These are phyloP conservation scores for Anthracocystis walkeri DNA, from an alignment of 1,284 basidiomycete species.

Conservation along the genomic window DNA sequence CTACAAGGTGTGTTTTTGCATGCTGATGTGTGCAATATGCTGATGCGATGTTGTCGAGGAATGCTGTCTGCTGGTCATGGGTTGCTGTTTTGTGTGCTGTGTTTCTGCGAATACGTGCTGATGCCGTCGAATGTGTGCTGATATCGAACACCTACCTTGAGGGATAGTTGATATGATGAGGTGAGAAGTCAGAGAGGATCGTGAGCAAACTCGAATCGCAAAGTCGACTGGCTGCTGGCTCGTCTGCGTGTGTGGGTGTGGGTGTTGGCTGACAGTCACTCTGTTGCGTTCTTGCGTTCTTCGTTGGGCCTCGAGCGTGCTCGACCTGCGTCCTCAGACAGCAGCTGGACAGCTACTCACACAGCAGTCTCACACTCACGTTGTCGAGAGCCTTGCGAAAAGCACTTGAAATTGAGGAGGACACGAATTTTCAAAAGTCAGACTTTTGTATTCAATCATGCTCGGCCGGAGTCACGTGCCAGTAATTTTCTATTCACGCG, in stretches of 20 bases:
- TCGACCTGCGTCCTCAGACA: neutral
- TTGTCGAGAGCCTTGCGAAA: neutral
- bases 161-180: slow-evolving; percentile 55
- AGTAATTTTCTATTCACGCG: too few relatives aligned
- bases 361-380: neutral
- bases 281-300: neutral
- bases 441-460: neutral
- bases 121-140: slow-evolving; percentile 16
- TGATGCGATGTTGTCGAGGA: neutral
- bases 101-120: slow-evolving; percentile 26
- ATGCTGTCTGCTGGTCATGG: slow-evolving; percentile 10
- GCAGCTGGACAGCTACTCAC: neutral
- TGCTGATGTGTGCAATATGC: slow-evolving; percentile 3
- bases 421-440: neutral
- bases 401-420: neutral
- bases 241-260: neutral
- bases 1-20: neutral
- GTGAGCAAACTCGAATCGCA: slow-evolving; percentile 49
- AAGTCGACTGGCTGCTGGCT: slow-evolving; percentile 20
- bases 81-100: slow-evolving; percentile 19
- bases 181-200: slow-evolving; percentile 51
- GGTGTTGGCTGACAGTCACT: slow-evolving; percentile 3
- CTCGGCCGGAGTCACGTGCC: slow-evolving; percentile 5
- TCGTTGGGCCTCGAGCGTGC: neutral
- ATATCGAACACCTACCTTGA: slow-evolving; percentile 49